Conservation (phyloP, 192 early-diverging fungal genomes). For the Coemansia sp. region DNA sequence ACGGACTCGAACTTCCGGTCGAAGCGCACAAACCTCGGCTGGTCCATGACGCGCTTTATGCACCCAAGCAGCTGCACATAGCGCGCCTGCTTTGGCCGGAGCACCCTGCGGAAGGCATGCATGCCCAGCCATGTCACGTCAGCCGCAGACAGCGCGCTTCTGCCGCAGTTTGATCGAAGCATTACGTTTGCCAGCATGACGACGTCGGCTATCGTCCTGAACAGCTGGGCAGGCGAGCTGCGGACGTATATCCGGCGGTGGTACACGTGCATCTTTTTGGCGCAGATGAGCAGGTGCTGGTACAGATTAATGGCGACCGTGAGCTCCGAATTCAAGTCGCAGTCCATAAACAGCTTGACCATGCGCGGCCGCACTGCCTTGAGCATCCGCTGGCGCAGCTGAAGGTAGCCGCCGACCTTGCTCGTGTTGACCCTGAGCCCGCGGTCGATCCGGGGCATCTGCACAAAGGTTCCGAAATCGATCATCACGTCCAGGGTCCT, state of each 20-base stretch:
- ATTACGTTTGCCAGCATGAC: conserved; percentile 25
- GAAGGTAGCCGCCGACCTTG: conserved; percentile 20
- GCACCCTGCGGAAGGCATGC: conserved; percentile 47
- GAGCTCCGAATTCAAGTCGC: conserved; percentile 56
- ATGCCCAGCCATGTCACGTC: conserved; percentile 52
- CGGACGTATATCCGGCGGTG: conserved; percentile 18
- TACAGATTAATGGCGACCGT: conserved; percentile 74
- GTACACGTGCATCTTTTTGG: conserved; percentile 61
- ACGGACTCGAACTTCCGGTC: conserved; percentile 11
- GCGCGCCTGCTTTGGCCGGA: conserved; percentile 48
- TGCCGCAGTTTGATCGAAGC: conserved; percentile 23
- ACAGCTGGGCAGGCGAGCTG: conserved; percentile 14
- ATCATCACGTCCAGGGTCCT: conserved; percentile 61
- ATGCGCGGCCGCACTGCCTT: conserved; percentile 23
- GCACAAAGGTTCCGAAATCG: conserved; percentile 64
- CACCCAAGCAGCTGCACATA: conserved; percentile 28
- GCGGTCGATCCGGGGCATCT: conserved; percentile 41
- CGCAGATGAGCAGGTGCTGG: conserved; percentile 70
- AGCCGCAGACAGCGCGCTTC: conserved; percentile 14
- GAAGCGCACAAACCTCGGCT: conserved; percentile 15
- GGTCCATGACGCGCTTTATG: conserved; percentile 11
- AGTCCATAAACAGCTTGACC: conserved; percentile 63
- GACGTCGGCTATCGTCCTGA: conserved; percentile 17
- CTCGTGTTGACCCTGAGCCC: conserved; percentile 54
- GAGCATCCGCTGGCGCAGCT: conserved; percentile 53